These are phyloP conservation scores for Leccinum insolens DNA, from an alignment of 1,284 basidiomycete species.

Conservation along the genomic window DNA sequence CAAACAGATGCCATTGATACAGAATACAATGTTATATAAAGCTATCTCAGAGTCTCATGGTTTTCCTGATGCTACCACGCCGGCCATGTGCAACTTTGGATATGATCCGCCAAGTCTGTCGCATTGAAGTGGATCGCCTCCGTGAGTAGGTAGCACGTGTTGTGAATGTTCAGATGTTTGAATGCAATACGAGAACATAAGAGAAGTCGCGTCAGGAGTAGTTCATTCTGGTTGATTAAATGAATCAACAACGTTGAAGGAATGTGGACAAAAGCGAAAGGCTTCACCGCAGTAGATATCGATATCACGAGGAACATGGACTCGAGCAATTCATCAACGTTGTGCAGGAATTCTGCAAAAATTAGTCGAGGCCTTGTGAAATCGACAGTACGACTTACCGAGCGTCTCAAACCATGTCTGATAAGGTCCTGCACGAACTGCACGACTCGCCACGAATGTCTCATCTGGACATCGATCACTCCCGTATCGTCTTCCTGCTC, in stretches of 20 bases:
- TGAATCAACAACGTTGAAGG: too few species aligned
- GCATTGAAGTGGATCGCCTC: conserved; percentile 86
- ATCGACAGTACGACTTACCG: too few species aligned
- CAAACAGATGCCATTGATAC: too few species aligned
- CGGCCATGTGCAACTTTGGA: conserved; percentile 54
- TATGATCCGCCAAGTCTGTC: conserved; percentile 65
- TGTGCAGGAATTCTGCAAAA: conserved; percentile 59
- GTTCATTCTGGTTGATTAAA: conserved; percentile 67
- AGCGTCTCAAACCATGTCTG: conserved; percentile 62
- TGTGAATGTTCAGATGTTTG: conserved; percentile 72
- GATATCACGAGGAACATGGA: conserved; percentile 78
- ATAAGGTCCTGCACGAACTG: conserved; percentile 54
- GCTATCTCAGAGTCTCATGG: too few species aligned
- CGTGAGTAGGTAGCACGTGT: conserved; percentile 80
- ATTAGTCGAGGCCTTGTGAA: neutral
- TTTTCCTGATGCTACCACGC: conserved; percentile 48
- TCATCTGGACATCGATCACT: conserved; percentile 68
- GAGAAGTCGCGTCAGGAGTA: conserved; percentile 88
- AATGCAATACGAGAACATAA: conserved; percentile 82
- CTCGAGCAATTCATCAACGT: conserved; percentile 80
- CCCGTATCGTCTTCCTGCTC: conserved; percentile 55
- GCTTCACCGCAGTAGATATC: conserved; percentile 78
- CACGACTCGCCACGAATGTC: conserved; percentile 82
- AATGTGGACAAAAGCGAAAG: neutral
- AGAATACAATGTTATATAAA: too few species aligned